Conservation (phyloP, 345 rosid species). For the Carallia brachiata region DNA sequence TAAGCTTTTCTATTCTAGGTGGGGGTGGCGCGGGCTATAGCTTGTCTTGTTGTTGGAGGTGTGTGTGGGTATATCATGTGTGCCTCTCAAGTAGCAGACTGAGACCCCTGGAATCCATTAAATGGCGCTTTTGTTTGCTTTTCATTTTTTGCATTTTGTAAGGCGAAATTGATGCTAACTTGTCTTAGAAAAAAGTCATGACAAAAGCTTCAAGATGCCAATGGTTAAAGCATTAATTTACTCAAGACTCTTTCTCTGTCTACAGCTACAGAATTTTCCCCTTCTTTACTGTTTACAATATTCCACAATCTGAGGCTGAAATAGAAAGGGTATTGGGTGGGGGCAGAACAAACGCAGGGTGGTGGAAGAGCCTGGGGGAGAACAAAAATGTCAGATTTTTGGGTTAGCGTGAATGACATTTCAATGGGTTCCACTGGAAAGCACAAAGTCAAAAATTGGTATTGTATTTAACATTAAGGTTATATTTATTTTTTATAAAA, state of each 20-base stretch:
- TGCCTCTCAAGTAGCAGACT: slow-evolving; percentile 3
- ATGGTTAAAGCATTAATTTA: not conserved
- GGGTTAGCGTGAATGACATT: slow-evolving; percentile 11
- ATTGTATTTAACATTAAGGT: too few species aligned
- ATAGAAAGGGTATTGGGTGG: not conserved
- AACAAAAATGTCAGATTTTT: slow-evolving; percentile 13
- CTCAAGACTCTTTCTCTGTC: not conserved
- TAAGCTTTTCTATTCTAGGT: slow-evolving; percentile 31
- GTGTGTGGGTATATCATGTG: not conserved
- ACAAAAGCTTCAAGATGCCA: not conserved
- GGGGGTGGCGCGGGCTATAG: slow-evolving; percentile 17
- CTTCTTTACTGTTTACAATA: too few species aligned
- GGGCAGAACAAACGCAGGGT: not conserved
- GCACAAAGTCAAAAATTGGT: slow-evolving; percentile 6
- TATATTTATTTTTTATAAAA: too few species aligned
- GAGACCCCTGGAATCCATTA: slow-evolving; percentile 20
- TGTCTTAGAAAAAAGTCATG: not conserved
- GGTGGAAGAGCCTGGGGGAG: not conserved
- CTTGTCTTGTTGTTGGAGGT: slow-evolving; percentile 29
- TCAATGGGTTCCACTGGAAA: slow-evolving; percentile 12
- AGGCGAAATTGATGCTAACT: slow-evolving; percentile 1
- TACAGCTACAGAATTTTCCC: not conserved
- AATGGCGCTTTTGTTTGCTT: not conserved
- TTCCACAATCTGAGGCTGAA: not conserved
- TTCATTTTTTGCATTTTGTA: not conserved